phyloP scores from a whole-genome alignment of 495 filamentous ascomycete genomes.

The Penicillium samsonianum region DNA sequence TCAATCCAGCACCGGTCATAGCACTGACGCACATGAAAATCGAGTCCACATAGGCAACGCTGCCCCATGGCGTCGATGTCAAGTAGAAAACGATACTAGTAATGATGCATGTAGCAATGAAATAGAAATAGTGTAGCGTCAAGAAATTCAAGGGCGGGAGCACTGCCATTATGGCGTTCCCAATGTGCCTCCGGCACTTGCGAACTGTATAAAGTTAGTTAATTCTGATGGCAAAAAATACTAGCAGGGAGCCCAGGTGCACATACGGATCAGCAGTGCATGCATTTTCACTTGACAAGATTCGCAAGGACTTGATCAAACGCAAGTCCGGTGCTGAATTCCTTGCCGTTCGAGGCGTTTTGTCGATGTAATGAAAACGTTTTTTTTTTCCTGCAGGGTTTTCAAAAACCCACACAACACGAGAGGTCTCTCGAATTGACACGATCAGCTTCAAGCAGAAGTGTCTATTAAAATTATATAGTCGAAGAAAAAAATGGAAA shows the following conservation, averaged over 20 bases:
- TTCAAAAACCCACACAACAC: neutral
- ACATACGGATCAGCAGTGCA: slow-evolving; percentile 15
- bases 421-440: neutral
- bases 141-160: slow-evolving; percentile 68
- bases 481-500: too few relatives aligned
- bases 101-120: slow-evolving; percentile 64
- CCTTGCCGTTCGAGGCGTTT: neutral
- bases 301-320: neutral
- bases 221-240: neutral
- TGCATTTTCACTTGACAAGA: slow-evolving; percentile 6
- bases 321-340: neutral
- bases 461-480: neutral
- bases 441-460: neutral
- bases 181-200: slow-evolving; percentile 22
- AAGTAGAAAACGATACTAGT: slow-evolving; percentile 74
- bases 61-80: slow-evolving; percentile 59
- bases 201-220: slow-evolving; percentile 19
- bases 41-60: slow-evolving; percentile 71
- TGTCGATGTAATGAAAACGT: slow-evolving; percentile 2
- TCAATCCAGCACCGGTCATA: slow-evolving; percentile 78
- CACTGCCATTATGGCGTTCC: slow-evolving; percentile 31
- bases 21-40: slow-evolving; percentile 77
- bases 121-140: slow-evolving; percentile 77
- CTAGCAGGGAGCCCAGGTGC: too few relatives aligned
- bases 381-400: neutral